phyloP scores from a whole-genome alignment of 2,329 filamentous ascomycete species.

The Dactylellina cionopaga region DNA sequence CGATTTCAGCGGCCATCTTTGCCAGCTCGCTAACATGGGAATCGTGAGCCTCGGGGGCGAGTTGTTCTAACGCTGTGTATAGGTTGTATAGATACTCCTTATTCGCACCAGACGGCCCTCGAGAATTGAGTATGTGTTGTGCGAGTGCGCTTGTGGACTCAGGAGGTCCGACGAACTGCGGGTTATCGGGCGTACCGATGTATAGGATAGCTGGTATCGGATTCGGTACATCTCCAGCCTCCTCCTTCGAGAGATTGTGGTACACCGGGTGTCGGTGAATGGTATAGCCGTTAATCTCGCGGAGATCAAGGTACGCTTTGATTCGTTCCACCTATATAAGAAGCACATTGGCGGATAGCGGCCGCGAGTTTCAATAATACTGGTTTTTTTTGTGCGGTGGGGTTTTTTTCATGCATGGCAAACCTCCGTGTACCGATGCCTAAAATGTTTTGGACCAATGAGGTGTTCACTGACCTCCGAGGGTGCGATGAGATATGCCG shows the following conservation, averaged over 20 bases:
- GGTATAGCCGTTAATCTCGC: conserved; percentile 96
- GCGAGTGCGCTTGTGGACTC: conserved; percentile 76
- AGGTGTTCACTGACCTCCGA: conserved; percentile 67
- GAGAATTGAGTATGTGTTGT: conserved; percentile 78
- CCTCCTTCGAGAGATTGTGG: conserved; percentile 62
- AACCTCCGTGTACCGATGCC: conserved; percentile 25
- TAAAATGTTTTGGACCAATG: conserved; percentile 21
- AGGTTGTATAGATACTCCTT: conserved; percentile 86
- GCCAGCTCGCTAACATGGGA: conserved; percentile 86
- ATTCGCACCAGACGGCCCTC: conserved; percentile 88
- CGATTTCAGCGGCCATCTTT: conserved; percentile 73
- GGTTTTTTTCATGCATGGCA: conserved; percentile 5
- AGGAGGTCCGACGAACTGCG: conserved; percentile 83
- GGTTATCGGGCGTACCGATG: conserved; percentile 91
- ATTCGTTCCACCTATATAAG: conserved; percentile 50
- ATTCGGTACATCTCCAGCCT: conserved; percentile 59
- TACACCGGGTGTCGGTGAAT: conserved; percentile 89
- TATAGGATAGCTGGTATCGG: conserved; percentile 77
- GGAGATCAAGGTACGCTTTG: conserved; percentile 75
- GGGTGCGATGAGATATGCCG: conserved; percentile 83
- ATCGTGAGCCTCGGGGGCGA: conserved; percentile 82
- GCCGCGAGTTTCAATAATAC: conserved; percentile 17
- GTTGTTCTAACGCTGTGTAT: conserved; percentile 75
- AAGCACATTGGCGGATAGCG: conserved; percentile 61
- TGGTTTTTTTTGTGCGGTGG: conserved; percentile 6